Percentiles rank a stretch among this genome's conserved stretches.
These are phyloP conservation scores for Sequoiadendron giganteum DNA, from an alignment of 75 land plant species.

Conservation along the genomic window DNA sequence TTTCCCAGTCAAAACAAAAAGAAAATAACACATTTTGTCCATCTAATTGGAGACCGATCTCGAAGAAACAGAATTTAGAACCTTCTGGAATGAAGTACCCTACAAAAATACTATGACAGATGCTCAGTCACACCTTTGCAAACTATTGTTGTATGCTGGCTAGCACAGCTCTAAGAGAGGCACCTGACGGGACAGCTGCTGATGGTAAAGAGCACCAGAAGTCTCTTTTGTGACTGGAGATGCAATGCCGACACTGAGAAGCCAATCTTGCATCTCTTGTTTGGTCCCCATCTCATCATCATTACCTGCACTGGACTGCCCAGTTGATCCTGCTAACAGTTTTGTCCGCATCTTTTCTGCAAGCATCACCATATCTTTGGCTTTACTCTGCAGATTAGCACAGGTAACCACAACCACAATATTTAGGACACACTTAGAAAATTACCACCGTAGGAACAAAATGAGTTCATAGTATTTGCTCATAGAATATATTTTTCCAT, in stretches of 20 bases:
- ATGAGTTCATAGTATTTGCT: background rate
- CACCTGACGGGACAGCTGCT: constrained; percentile 95
- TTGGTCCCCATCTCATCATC: constrained; percentile 80
- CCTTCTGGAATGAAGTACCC: background rate
- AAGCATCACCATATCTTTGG: constrained; percentile 93
- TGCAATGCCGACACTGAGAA: constrained; percentile 90
- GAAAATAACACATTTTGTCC: background rate
- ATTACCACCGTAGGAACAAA: background rate
- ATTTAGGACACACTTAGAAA: background rate
- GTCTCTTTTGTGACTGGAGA: constrained; percentile 97
- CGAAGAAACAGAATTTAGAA: background rate
- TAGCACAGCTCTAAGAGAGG: constrained; percentile 13
- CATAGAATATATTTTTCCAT: background rate
- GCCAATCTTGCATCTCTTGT: constrained; percentile 96
- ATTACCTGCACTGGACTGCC: constrained; percentile 47
- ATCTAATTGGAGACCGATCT: background rate
- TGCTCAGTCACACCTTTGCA: constrained; percentile 13
- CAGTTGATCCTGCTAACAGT: constrained; percentile 53
- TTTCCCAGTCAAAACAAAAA: background rate
- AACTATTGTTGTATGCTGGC: constrained; percentile 9
- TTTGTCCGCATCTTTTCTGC: constrained; percentile 92
- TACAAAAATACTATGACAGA: constrained; percentile 12
- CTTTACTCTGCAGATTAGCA: constrained; percentile 66
- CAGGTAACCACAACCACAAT: background rate
- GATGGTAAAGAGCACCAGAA: constrained; percentile 97